These are phyloP conservation scores for Leptographium wingfieldii DNA, from an alignment of 2,329 filamentous ascomycete genomes.

Conservation along the genomic window DNA sequence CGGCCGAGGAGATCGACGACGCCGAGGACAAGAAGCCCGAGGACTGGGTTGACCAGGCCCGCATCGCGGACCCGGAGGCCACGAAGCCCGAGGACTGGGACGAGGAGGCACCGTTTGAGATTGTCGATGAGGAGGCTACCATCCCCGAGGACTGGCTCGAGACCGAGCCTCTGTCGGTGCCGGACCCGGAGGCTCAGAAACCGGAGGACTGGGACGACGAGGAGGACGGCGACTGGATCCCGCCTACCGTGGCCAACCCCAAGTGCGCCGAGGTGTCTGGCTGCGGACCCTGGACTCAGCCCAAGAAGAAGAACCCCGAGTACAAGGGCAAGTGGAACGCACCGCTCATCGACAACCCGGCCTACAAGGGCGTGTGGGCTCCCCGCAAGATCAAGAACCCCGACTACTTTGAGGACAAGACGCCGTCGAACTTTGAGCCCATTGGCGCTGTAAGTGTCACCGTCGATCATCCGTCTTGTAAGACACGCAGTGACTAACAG, in stretches of 20 bases:
- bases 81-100: slow-evolving; percentile 98
- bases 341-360: slow-evolving; percentile 89
- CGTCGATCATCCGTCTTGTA: not conserved
- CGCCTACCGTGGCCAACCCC: slow-evolving; percentile 84
- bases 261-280: slow-evolving; percentile 90
- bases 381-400: slow-evolving; percentile 97
- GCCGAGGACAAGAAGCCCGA: slow-evolving; percentile 86
- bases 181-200: slow-evolving; percentile 93
- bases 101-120: slow-evolving; percentile 93
- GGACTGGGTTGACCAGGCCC: slow-evolving; percentile 88
- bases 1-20: slow-evolving; percentile 87
- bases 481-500: not conserved
- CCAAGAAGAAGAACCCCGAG: slow-evolving; percentile 83
- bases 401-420: slow-evolving; percentile 93
- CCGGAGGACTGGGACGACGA: slow-evolving; percentile 99
- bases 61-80: slow-evolving; percentile 83
- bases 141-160: slow-evolving; percentile 95
- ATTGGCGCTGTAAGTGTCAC: slow-evolving; percentile 74
- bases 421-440: slow-evolving; percentile 89
- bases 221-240: slow-evolving; percentile 95
- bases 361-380: slow-evolving; percentile 92
- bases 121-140: slow-evolving; percentile 82
- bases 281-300: slow-evolving; percentile 85
- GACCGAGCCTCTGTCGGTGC: slow-evolving; percentile 66
- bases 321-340: slow-evolving; percentile 99